Evolutionary conservation across 2,329 filamentous ascomycete species (phyloP), one percentile per base, ranked within the genome.

Genomic region (Teratosphaeria destructans): DNA sequence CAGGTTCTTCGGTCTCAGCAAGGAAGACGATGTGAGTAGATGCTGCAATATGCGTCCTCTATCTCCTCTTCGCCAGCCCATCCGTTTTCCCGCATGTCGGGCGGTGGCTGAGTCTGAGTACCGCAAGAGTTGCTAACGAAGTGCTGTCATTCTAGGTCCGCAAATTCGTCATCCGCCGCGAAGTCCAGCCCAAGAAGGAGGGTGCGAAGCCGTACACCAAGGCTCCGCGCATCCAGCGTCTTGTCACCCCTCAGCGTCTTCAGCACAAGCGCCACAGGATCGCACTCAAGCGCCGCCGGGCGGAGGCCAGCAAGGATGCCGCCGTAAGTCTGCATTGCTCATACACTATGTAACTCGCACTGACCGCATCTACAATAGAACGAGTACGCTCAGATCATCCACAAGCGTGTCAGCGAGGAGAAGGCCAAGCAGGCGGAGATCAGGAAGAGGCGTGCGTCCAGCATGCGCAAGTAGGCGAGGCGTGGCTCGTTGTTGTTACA

Each of bases 131-230:
- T 64, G 61, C 65, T 73, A 66, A 66, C 65, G 61, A 61, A 60
- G 57, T 66, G 61, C 66, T 68, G 61, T 69, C 61, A 57, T 56
- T 57, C 72, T 82, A 93, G 89, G 89, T 94, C 81, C 93, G 94
- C 85, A 96, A 97, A 85, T 99, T 96, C 83, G 94, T 99, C 80
- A 97, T 99, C 76, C 94, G 94, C 79, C 94, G 94, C 79, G 94
- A 97, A 80, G 87, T 99, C 75, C 86, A 91, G 83, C 89, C 90
- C 77, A 95, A 95, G 88, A 89, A 87, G 76, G 94, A 97, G 85
- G 93, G 91, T 82, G 95, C 94, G 83, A 88, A 90, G 82, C 81
- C 92, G 73, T 97, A 97, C 88, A 96, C 93, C 88, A 99, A 99
- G 90, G 94, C 94, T 74, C 94, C 94, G 80, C 95, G 93, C 86